Evolutionary conservation across 2,329 filamentous ascomycete species (phyloP).

Genomic region (Penicillium hordei): DNA sequence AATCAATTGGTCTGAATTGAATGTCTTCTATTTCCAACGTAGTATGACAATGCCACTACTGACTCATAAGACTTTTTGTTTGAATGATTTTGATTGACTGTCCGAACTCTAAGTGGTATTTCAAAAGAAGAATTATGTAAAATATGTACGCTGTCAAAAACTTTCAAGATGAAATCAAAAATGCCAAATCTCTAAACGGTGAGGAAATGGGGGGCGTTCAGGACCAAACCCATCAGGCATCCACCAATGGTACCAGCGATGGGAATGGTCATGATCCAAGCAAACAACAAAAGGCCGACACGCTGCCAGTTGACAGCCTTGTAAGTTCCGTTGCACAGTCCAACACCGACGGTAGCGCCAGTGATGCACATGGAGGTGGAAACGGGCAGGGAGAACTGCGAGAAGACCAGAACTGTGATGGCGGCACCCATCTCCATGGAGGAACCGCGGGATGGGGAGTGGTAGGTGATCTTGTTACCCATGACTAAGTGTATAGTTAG

Average conservation of each 20-base stretch:
- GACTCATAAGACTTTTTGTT: too few relatives aligned
- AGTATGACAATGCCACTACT: neutral
- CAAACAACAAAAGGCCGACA: conserved; percentile 64
- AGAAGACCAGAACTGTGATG: conserved; percentile 73
- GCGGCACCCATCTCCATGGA: conserved; percentile 81
- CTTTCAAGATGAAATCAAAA: neutral
- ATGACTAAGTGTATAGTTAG: conserved; percentile 56
- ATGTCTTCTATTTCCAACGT: neutral
- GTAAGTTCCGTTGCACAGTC: conserved; percentile 70
- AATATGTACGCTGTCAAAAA: neutral
- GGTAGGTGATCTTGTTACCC: conserved; percentile 78
- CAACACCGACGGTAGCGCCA: conserved; percentile 74
- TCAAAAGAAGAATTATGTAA: neutral
- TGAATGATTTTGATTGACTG: neutral
- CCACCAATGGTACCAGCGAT: conserved; percentile 60
- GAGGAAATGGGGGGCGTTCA: conserved; percentile 61
- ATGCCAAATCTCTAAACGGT: neutral
- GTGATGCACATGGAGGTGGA: conserved; percentile 80
- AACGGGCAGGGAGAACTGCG: conserved; percentile 71
- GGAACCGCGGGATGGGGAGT: conserved; percentile 58
- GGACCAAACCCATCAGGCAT: conserved; percentile 52
- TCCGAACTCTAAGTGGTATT: neutral
- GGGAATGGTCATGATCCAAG: conserved; percentile 67
- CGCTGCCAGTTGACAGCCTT: conserved; percentile 76
- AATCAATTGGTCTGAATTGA: neutral